Conservation (phyloP, 306 rosid species). For the Lagenaria siceraria region DNA sequence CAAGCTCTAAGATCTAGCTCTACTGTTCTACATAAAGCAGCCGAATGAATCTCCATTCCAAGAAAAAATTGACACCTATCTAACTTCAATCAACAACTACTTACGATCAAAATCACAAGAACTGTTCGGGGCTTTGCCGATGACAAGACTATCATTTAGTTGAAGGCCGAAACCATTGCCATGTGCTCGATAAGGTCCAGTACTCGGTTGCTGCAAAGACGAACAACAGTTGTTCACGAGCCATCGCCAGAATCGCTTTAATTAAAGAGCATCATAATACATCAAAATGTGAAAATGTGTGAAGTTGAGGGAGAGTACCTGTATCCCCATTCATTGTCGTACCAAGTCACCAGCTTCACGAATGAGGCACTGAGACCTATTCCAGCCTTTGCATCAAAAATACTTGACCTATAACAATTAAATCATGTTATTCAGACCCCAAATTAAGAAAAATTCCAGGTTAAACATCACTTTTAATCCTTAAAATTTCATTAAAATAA, state of each 20-base stretch:
- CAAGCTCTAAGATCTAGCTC: background rate
- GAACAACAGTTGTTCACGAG: background rate
- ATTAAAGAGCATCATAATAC: background rate
- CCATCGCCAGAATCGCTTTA: background rate
- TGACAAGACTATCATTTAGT: slow-evolving; percentile 9
- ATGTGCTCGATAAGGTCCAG: slow-evolving; percentile 96
- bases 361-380: slow-evolving; percentile 69
- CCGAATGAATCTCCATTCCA: slow-evolving; percentile 4
- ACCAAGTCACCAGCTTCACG: slow-evolving; percentile 85
- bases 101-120: background rate
- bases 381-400: slow-evolving; percentile 94
- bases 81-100: background rate
- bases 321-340: slow-evolving; percentile 99
- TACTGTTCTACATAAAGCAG: background rate
- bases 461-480: too few species aligned
- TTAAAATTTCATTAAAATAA: too few species aligned
- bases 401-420: slow-evolving; percentile 54
- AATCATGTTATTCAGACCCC: background rate
- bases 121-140: background rate
- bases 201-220: slow-evolving; percentile 67
- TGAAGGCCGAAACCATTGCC: slow-evolving; percentile 63
- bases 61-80: background rate
- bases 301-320: slow-evolving; percentile 36
- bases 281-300: background rate
- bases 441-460: too few species aligned